phyloP scores from a whole-genome alignment of 176 grass and related monocot genomes.

The Panicum miliaceum region DNA sequence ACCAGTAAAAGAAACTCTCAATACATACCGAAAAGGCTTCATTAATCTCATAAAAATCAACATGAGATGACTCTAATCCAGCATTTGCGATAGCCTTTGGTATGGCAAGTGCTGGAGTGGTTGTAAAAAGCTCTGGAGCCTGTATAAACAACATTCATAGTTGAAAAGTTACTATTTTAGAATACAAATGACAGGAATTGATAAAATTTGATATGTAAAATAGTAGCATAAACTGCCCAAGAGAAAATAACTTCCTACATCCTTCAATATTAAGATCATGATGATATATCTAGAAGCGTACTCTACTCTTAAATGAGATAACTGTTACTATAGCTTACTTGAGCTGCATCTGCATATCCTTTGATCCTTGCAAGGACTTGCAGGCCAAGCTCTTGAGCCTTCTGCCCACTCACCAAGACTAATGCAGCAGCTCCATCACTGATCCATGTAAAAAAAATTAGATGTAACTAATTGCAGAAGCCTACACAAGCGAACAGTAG shows the following conservation, averaged over 20 bases:
- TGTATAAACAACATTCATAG: slow-evolving; percentile 36
- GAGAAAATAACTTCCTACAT: neutral
- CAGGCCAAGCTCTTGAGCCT: slow-evolving; percentile 82
- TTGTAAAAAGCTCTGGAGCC: slow-evolving; percentile 95
- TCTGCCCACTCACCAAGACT: slow-evolving; percentile 77
- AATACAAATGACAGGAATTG: neutral
- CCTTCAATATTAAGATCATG: neutral
- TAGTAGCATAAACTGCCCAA: neutral
- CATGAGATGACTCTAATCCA: slow-evolving; percentile 69
- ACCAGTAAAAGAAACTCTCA: neutral
- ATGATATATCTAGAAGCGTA: neutral
- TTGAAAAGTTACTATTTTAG: slow-evolving; percentile 1
- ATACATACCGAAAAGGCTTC: slow-evolving; percentile 86
- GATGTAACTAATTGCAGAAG: slow-evolving; percentile 3
- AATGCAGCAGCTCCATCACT: slow-evolving; percentile 80
- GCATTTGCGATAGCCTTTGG: slow-evolving; percentile 83
- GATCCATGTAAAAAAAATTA: slow-evolving; percentile 40
- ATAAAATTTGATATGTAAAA: neutral
- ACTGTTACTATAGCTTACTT: slow-evolving; percentile 50
- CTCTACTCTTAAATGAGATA: neutral
- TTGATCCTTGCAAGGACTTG: slow-evolving; percentile 79
- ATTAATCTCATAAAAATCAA: slow-evolving; percentile 98
- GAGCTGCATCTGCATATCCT: slow-evolving; percentile 89
- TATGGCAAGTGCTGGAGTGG: slow-evolving; percentile 84
- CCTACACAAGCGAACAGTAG: neutral